Percentiles rank a stretch among this genome's conserved stretches.
Evolutionary conservation across 139 green algal species (phyloP).

Genomic region (Haematococcus sp.): DNA sequence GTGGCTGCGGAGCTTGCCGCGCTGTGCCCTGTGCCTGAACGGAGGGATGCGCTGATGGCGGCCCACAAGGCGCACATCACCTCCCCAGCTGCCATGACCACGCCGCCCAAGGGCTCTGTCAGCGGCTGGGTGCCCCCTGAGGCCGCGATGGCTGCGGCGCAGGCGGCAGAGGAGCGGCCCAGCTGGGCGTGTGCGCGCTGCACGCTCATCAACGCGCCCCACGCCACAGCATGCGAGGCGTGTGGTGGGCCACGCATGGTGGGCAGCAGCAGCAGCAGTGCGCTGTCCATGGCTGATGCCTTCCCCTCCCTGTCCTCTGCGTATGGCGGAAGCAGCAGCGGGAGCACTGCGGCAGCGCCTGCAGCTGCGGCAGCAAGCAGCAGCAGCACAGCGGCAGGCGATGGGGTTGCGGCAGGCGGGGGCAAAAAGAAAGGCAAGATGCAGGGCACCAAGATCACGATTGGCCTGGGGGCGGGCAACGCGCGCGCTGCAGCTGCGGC

Average conservation of each 20-base stretch:
- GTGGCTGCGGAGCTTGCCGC: constrained; percentile 67
- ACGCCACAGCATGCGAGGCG: constrained; percentile 18
- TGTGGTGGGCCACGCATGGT: neutral
- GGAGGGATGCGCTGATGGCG: constrained; percentile 51
- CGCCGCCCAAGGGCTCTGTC: constrained; percentile 17
- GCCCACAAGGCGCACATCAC: constrained; percentile 50
- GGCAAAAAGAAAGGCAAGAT: constrained; percentile 8
- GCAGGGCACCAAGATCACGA: constrained; percentile 11
- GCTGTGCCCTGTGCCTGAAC: constrained; percentile 54
- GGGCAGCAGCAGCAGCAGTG: neutral
- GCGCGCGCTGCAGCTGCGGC: neutral
- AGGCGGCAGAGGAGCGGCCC: constrained; percentile 30
- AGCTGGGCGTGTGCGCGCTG: constrained; percentile 28
- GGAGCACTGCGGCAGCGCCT: neutral
- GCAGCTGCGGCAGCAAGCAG: too few relatives aligned
- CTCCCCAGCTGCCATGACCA: constrained; percentile 8
- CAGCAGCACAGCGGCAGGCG: too few relatives aligned
- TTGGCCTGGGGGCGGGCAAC: constrained; percentile 4
- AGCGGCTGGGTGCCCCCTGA: constrained; percentile 69
- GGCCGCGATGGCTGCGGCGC: constrained; percentile 50
- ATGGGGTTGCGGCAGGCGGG: neutral
- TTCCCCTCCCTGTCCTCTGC: constrained; percentile 15
- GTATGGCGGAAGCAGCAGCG: neutral
- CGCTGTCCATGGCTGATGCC: neutral
- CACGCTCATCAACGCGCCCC: constrained; percentile 27